Evolutionary conservation across 192 early-diverging fungal species (phyloP), one percentile per base, ranked within the genome.

Genomic region (Funneliformis mosseae): DNA sequence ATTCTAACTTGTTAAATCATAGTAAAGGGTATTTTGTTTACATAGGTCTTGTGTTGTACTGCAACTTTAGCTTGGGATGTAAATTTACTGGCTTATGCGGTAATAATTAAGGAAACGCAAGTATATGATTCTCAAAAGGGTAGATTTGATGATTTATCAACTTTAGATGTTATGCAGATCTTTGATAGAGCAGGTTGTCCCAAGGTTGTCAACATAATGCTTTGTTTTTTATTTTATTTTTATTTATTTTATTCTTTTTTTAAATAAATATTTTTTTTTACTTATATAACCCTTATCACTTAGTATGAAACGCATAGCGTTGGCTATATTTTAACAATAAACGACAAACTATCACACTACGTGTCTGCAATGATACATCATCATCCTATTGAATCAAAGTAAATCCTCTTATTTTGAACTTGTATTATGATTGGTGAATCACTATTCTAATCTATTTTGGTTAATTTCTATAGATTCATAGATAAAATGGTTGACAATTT

Each of bases 21-120:
- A 33, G 14, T 43, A 23, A 42, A 59, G n/a, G n/a, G n/a, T n/a
- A 16, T 8, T 79, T 23, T 25, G 33, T 27, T 45, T 46, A 3
- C 87, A 33, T 85, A 91, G 79, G 94, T 97, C 8, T 88, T 99
- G 41, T 97, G 93, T 84, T 99, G 97, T 90, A 99, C 98, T 23
- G 91, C 98, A 7, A 99, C 98, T 0, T 88, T 99, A 43, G 98
- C 98, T 12, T 99, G 98, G 98, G 98, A 97, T 85, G 96, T 98
- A 62, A 98, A 99, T 80, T 90, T 99, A 81, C 97, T 97, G 1
- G 98, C 98, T 12, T 97, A 98, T 81, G 97, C 98, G 0, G 98
- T 99, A 11, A 89, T 99, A 23, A 98, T 99, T 85, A 99, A 99
- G 84, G 98, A 97, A 43, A 99, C 98, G 14, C 94, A 97, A 77